Evolutionary conservation across 176 grass and related monocot genomes (phyloP), one percentile per base, ranked within the genome.

Genomic region (Oryza rufipogon): DNA sequence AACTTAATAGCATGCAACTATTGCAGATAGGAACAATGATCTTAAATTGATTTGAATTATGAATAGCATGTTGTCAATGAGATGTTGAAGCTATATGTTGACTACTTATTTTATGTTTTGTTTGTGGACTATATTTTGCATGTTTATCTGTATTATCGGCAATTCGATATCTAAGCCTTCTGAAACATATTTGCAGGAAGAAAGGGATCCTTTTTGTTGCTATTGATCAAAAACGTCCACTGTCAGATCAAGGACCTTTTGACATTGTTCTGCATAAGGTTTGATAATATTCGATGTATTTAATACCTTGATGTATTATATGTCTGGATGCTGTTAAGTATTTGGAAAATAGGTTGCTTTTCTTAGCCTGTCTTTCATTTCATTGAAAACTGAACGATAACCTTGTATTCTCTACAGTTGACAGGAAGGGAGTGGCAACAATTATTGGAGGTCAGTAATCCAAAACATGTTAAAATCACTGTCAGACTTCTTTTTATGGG

Each of bases 181-280:
- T 44, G 34, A 84, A 83, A 91, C 4, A 4, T 76, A 20, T 61
- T 32, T 83, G 80, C 93, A 99, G 96, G 83, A 99, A 92, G 84
- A 96, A 96, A 63, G 96, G 96, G 68, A 96, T 99, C 89, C 70
- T 80, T 14, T 99, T 99, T 89, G 93, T 99, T 79, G 80, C 91
- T 77, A 96, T 99, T 79, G 96, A 99, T 86, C 88, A 89, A 17
- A 92, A 83, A 54, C 81, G 79, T 2, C 84, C 93, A 20, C 79
- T 99, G 58, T 87, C 89, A 33, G 90, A 99, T 49, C 96, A 99
- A 99, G 96, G 96, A 39, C 96, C 96, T 80, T 99, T 99, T 85
- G 93, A 99, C 68, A 86, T 99, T 82, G 80, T 99, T 89, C 86
- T 99, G 77, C 96, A 99, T 75, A 99, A 99, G 96, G 96, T 97